Conservation (phyloP, 495 filamentous ascomycete genomes). For the Hyaloscypha bicolor region DNA sequence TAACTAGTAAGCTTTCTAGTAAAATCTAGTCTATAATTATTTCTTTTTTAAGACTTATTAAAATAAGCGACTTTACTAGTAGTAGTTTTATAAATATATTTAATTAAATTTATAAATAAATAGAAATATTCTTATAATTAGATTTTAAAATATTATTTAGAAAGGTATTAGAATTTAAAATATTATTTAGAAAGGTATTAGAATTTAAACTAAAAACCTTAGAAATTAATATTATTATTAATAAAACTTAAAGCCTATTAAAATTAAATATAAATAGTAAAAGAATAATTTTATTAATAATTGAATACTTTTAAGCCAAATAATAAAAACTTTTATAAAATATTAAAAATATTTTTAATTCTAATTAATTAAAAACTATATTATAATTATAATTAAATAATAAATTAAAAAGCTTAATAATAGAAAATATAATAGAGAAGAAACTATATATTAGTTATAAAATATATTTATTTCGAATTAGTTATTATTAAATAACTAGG, state of each 20-base stretch:
- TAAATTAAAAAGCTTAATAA: conserved; percentile 11
- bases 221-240: conserved; percentile 10
- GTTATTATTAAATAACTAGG: not conserved
- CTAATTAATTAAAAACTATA: conserved; percentile 1
- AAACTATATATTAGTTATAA: conserved; percentile 14
- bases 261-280: conserved; percentile 6
- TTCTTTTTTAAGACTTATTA: not conserved
- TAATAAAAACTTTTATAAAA: conserved; percentile 4
- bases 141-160: conserved; percentile 12
- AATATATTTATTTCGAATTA: conserved; percentile 3
- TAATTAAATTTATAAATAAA: not conserved
- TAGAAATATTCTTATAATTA: conserved; percentile 3
- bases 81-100: conserved; percentile 6
- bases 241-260: not conserved
- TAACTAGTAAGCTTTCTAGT: not conserved
- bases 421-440: conserved; percentile 14
- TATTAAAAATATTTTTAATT: conserved; percentile 8
- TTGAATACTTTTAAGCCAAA: not conserved
- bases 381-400: conserved; percentile 6
- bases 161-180: too few relatives aligned
- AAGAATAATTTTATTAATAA: conserved; percentile 3
- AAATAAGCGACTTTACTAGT: conserved; percentile 10
- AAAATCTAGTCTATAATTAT: conserved; percentile 2
- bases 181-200: conserved; percentile 7
- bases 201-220: conserved; percentile 13